Percentiles rank a stretch among this genome's conserved stretches.
Conservation (phyloP, 306 rosid genomes). For the Inga oerstediana region DNA sequence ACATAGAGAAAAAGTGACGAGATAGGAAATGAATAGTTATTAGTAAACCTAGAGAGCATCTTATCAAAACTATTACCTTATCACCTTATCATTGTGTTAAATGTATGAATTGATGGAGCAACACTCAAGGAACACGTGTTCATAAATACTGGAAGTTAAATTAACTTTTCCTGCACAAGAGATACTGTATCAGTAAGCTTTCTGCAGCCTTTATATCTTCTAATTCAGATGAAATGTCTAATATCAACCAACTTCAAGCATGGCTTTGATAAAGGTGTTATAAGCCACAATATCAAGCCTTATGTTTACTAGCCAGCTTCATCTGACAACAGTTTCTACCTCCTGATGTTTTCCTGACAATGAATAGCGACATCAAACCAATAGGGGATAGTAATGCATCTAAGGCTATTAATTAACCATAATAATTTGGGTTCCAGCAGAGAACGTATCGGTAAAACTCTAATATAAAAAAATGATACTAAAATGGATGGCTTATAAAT, state of each 20-base stretch:
- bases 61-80: constrained; percentile 16
- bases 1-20: constrained; percentile 42
- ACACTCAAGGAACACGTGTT: constrained; percentile 62
- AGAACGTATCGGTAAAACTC: too few relatives aligned
- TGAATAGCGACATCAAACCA: too few relatives aligned
- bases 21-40: constrained; percentile 1
- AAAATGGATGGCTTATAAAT: too few relatives aligned
- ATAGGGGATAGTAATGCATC: too few relatives aligned
- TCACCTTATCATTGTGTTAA: constrained; percentile 91
- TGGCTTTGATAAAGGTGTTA: constrained; percentile 91
- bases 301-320: constrained; percentile 53
- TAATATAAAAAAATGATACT: too few relatives aligned
- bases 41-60: background rate
- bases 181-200: constrained; percentile 40
- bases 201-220: constrained; percentile 18
- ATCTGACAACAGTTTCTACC: constrained; percentile 62
- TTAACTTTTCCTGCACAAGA: constrained; percentile 67
- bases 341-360: constrained; percentile 72
- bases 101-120: constrained; percentile 84
- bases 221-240: constrained; percentile 26
- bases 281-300: constrained; percentile 95
- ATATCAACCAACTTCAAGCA: constrained; percentile 79
- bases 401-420: too few relatives aligned
- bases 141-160: constrained; percentile 69
- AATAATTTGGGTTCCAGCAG: too few relatives aligned